Evolutionary conservation across 2,329 filamentous ascomycete genomes (phyloP).

Genomic region (Paradendryphiella salina): DNA sequence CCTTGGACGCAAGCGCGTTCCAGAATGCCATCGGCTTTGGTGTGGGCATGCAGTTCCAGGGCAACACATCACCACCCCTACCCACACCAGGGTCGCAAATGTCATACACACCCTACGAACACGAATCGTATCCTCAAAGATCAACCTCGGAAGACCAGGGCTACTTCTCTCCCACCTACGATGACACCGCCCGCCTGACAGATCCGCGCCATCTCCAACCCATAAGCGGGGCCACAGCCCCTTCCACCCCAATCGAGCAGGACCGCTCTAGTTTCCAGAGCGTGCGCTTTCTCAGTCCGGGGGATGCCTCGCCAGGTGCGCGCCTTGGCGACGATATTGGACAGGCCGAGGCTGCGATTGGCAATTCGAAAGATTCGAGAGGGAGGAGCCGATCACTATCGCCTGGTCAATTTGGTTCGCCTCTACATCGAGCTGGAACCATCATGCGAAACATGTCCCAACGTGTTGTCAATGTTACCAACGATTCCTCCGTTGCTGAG

Average conservation of each 20-base stretch:
- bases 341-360: slow-evolving; percentile 58
- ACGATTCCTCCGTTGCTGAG: slow-evolving; percentile 83
- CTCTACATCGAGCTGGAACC: slow-evolving; percentile 55
- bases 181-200: slow-evolving; percentile 64
- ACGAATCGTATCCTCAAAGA: slow-evolving; percentile 42
- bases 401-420: slow-evolving; percentile 50
- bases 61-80: slow-evolving; percentile 40
- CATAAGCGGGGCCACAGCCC: slow-evolving; percentile 55
- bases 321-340: slow-evolving; percentile 64
- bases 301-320: slow-evolving; percentile 48
- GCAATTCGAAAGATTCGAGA: slow-evolving; percentile 32
- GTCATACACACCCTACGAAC: slow-evolving; percentile 51
- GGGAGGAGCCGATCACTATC: slow-evolving; percentile 57
- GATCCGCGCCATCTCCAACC: slow-evolving; percentile 60
- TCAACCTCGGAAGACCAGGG: slow-evolving; percentile 57
- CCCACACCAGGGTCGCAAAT: slow-evolving; percentile 43
- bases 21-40: slow-evolving; percentile 54
- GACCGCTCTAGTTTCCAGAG: slow-evolving; percentile 59
- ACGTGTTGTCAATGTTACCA: slow-evolving; percentile 95
- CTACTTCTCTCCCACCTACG: slow-evolving; percentile 58
- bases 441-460: slow-evolving; percentile 79
- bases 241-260: slow-evolving; percentile 43
- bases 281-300: slow-evolving; percentile 56
- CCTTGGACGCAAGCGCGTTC: slow-evolving; percentile 53
- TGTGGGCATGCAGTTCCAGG: slow-evolving; percentile 54